phyloP scores from a whole-genome alignment of 768 basidiomycete genomes.

The Psilocybe subaeruginosa region DNA sequence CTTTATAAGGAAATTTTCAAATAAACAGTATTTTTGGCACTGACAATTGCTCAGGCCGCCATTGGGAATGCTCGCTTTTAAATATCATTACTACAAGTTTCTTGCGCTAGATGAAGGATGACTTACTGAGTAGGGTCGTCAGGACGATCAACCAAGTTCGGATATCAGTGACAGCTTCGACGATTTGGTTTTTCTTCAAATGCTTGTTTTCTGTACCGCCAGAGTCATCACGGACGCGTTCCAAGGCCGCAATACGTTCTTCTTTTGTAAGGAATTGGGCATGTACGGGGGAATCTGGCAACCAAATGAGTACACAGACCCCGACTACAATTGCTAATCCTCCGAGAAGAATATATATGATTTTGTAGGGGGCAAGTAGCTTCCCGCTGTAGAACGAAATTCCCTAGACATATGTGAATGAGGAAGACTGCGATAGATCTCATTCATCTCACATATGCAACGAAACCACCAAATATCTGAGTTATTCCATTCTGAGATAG shows the following conservation, averaged over 20 bases:
- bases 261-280: constrained; percentile 57
- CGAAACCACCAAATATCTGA: constrained; percentile 62
- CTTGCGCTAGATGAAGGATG: too few relatives aligned
- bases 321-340: constrained; percentile 64
- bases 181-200: constrained; percentile 59
- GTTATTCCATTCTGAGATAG: constrained; percentile 56
- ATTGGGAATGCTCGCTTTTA: constrained; percentile 64
- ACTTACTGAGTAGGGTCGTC: constrained; percentile 58
- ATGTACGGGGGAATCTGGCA: constrained; percentile 69
- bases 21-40: constrained; percentile 16
- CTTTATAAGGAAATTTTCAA: background rate
- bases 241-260: constrained; percentile 63
- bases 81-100: background rate
- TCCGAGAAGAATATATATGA: constrained; percentile 63
- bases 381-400: constrained; percentile 56
- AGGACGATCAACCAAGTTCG: constrained; percentile 67
- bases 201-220: constrained; percentile 65
- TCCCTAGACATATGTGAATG: constrained; percentile 37
- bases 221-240: constrained; percentile 69
- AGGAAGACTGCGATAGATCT: background rate
- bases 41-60: constrained; percentile 65
- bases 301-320: constrained; percentile 55
- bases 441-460: constrained; percentile 53
- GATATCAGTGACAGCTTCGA: constrained; percentile 58
- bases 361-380: constrained; percentile 57